A percentile compares a stretch with the other conserved stretches of the same genome.
These are phyloP conservation scores for Penicillium flavigenum DNA, from an alignment of 495 filamentous ascomycete genomes.

Conservation along the genomic window DNA sequence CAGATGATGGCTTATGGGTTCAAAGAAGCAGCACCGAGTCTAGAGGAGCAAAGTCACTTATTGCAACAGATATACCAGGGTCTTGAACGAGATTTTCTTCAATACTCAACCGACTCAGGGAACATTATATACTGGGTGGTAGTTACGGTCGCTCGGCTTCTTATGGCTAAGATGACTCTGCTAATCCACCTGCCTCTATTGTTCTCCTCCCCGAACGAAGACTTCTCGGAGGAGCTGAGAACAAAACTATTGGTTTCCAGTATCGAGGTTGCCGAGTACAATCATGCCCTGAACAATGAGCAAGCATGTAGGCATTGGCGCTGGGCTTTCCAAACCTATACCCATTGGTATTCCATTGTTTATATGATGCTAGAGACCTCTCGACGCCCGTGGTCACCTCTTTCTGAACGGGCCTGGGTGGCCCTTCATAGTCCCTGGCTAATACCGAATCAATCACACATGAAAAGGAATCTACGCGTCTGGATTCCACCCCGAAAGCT, in stretches of 20 bases:
- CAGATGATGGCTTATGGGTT: constrained; percentile 50
- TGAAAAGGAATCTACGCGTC: constrained; percentile 43
- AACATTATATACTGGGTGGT: constrained; percentile 45
- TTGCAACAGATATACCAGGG: constrained; percentile 43
- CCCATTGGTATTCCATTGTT: constrained; percentile 61
- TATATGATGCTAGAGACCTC: constrained; percentile 53
- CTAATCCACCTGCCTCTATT: constrained; percentile 47
- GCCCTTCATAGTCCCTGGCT: constrained; percentile 52
- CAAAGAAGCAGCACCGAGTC: constrained; percentile 17
- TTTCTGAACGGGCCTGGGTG: constrained; percentile 55
- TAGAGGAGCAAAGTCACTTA: constrained; percentile 47
- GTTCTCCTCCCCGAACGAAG: constrained; percentile 34
- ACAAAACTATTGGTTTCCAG: constrained; percentile 41
- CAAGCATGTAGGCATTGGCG: constrained; percentile 53
- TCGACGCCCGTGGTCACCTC: constrained; percentile 48
- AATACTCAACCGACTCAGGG: constrained; percentile 37
- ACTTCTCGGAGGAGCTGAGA: constrained; percentile 37
- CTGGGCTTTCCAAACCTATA: constrained; percentile 59
- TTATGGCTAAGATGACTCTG: constrained; percentile 48
- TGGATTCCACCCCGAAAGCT: constrained; percentile 57
- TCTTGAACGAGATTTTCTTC: constrained; percentile 46
- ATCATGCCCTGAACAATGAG: constrained; percentile 51
- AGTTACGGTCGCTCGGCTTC: constrained; percentile 38
- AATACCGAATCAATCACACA: constrained; percentile 34
- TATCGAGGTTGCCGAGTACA: constrained; percentile 57